Conservation (phyloP, 768 basidiomycete genomes). For the Boletus eberwhitei region DNA sequence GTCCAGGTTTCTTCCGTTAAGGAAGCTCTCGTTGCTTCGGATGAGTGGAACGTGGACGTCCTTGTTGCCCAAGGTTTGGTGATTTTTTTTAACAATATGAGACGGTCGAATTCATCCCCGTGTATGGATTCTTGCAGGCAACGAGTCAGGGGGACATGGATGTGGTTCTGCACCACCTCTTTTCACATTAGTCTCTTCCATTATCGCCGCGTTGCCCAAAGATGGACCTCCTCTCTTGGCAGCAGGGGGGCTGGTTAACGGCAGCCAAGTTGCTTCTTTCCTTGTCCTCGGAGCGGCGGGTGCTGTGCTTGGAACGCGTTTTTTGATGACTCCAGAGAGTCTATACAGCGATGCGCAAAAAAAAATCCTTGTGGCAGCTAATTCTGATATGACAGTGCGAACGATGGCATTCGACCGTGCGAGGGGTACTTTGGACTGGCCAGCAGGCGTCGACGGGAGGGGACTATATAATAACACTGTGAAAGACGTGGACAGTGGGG, state of each 20-base stretch:
- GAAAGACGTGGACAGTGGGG: constrained; percentile 51
- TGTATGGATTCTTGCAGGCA: constrained; percentile 42
- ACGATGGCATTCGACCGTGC: constrained; percentile 63
- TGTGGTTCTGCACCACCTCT: constrained; percentile 53
- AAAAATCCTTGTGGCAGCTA: constrained; percentile 46
- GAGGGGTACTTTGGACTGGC: constrained; percentile 57
- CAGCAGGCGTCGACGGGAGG: constrained; percentile 56
- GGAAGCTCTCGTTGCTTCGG: constrained; percentile 56
- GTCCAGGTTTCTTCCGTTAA: constrained; percentile 60
- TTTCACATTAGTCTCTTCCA: constrained; percentile 53
- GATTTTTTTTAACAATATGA: not conserved
- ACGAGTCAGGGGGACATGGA: constrained; percentile 81
- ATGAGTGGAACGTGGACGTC: constrained; percentile 69
- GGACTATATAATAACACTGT: constrained; percentile 49
- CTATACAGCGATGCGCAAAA: constrained; percentile 54
- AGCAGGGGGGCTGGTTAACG: constrained; percentile 70
- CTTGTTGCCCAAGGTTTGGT: constrained; percentile 72
- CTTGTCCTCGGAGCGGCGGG: constrained; percentile 69
- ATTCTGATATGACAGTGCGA: constrained; percentile 46
- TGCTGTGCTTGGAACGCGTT: constrained; percentile 71
- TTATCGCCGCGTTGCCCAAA: constrained; percentile 43
- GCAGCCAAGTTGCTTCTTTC: constrained; percentile 60
- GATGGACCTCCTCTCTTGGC: constrained; percentile 57
- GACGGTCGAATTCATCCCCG: not conserved
- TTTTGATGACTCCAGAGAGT: constrained; percentile 64